Percentiles rank a stretch among this genome's conserved stretches.
Conservation (phyloP, 179 eudicot species). For the Silene coronaria region DNA sequence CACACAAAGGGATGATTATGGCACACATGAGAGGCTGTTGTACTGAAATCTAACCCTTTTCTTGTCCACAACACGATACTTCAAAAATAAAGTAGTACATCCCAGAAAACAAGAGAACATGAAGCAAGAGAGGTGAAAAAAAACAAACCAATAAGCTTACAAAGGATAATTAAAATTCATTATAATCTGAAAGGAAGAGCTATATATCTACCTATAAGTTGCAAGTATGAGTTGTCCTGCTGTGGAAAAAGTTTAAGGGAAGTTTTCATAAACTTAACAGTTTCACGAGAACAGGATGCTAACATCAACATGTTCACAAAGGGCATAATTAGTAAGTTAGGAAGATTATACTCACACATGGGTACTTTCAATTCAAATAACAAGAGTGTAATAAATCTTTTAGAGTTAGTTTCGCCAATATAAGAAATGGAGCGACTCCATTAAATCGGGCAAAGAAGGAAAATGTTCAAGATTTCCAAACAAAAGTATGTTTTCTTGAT, state of each 20-base stretch:
- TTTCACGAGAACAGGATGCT: neutral
- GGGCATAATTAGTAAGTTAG: neutral
- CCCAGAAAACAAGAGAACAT: neutral
- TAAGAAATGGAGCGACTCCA: neutral
- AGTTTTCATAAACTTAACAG: neutral
- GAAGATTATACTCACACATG: neutral
- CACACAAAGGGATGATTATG: constrained; percentile 20
- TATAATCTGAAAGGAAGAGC: neutral
- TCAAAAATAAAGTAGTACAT: neutral
- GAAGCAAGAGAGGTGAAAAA: neutral
- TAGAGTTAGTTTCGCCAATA: neutral
- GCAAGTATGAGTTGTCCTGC: neutral
- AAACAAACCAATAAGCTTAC: neutral
- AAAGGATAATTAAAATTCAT: neutral
- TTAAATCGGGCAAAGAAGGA: neutral
- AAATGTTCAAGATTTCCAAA: neutral
- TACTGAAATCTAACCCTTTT: neutral
- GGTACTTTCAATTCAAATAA: neutral
- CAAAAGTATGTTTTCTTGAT: neutral
- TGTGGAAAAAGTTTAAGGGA: neutral
- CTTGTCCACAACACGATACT: neutral
- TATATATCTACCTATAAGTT: neutral
- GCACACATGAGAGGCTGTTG: neutral
- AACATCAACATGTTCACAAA: neutral
- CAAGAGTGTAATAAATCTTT: neutral